Evolutionary conservation across 108 stramenopile species (phyloP).

Genomic region (Skeletonema menzelii): DNA sequence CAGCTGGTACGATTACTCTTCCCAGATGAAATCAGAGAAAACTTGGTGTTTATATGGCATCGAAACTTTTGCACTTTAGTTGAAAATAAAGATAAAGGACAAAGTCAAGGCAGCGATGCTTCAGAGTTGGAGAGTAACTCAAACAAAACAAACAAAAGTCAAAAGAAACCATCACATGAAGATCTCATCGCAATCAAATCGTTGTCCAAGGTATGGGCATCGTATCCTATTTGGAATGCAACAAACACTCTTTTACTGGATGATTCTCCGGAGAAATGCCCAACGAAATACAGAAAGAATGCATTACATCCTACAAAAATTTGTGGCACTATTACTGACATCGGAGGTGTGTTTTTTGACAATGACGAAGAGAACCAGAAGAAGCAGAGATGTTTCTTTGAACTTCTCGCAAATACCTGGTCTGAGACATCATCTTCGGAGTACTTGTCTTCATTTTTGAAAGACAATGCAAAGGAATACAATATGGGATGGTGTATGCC

Average conservation of each 20-base stretch:
- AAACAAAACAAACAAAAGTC: background rate
- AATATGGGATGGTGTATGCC: conserved; percentile 29
- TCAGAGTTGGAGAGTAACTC: background rate
- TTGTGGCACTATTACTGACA: conserved; percentile 45
- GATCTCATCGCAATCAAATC: conserved; percentile 65
- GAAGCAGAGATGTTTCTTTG: conserved; percentile 33
- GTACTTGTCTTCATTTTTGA: conserved; percentile 25
- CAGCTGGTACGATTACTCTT: conserved; percentile 53
- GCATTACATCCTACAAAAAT: conserved; percentile 75
- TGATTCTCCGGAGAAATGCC: conserved; percentile 82
- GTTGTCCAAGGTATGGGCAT: conserved; percentile 68
- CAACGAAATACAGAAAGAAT: conserved; percentile 43
- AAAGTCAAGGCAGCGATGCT: background rate
- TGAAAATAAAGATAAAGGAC: background rate
- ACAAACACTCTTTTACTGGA: conserved; percentile 80
- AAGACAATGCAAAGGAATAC: conserved; percentile 23
- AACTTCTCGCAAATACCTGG: conserved; percentile 33
- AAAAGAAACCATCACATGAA: conserved; percentile 5
- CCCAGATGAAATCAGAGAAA: conserved; percentile 43
- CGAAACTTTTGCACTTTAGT: conserved; percentile 52
- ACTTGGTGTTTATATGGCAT: conserved; percentile 77
- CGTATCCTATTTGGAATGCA: conserved; percentile 70
- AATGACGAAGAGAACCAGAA: conserved; percentile 37
- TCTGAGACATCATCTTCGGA: conserved; percentile 1
- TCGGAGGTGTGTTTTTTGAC: conserved; percentile 1